Evolutionary conservation across 768 basidiomycete genomes (phyloP).

Genomic region (Lentinula aciculospora): DNA sequence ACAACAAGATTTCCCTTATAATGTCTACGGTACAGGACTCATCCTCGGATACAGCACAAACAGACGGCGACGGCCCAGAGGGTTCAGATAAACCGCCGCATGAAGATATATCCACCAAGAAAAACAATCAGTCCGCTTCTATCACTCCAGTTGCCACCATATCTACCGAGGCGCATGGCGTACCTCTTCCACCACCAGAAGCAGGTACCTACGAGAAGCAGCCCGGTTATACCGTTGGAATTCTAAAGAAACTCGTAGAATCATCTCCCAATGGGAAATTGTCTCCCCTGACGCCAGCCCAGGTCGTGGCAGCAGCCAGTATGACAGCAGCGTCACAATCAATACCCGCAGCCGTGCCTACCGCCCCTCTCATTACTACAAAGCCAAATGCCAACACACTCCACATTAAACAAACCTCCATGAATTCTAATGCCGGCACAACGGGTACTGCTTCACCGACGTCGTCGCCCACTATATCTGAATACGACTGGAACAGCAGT

Average conservation of each 20-base stretch:
- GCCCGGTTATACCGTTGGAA: constrained; percentile 21
- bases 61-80: constrained; percentile 37
- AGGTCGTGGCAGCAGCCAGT: neutral
- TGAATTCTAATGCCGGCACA: neutral
- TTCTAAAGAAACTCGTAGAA: constrained; percentile 18
- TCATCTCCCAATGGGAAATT: neutral
- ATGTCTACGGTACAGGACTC: constrained; percentile 1
- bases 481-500: constrained; percentile 38
- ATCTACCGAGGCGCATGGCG: constrained; percentile 8
- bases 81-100: constrained; percentile 38
- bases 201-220: constrained; percentile 23
- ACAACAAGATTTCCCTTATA: neutral
- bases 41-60: constrained; percentile 26
- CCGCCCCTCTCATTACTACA: neutral
- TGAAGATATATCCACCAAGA: constrained; percentile 4
- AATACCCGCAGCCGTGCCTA: neutral
- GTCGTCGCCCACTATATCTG: constrained; percentile 35
- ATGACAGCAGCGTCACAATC: neutral
- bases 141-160: constrained; percentile 8
- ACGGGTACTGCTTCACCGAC: neutral
- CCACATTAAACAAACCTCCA: neutral
- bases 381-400: neutral
- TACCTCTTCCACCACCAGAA: constrained; percentile 29
- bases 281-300: neutral
- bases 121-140: neutral